A percentile compares a stretch with the other conserved stretches of the same genome.
These are phyloP conservation scores for Epichloe coenophiala DNA, from an alignment of 2,329 filamentous ascomycete species.

Conservation along the genomic window DNA sequence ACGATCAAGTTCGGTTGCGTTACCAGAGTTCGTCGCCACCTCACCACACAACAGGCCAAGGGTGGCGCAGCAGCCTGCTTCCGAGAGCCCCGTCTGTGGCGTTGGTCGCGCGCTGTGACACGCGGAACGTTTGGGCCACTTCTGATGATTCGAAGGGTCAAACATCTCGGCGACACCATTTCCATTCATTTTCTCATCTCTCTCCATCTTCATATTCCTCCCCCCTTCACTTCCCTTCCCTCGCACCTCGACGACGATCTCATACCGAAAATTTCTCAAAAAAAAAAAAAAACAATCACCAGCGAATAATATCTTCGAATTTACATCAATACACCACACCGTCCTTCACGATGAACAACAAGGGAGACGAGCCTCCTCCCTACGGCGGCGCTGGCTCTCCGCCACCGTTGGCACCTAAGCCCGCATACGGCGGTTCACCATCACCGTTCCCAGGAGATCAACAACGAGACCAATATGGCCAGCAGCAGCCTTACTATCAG, in stretches of 20 bases:
- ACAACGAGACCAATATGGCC: slow-evolving; percentile 13
- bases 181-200: background rate
- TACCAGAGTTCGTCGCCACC: background rate
- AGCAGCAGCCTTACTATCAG: slow-evolving; percentile 12
- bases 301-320: background rate
- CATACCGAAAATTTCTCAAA: background rate
- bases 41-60: slow-evolving; percentile 12
- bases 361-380: slow-evolving; percentile 36
- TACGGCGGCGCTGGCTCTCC: slow-evolving; percentile 24
- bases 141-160: background rate
- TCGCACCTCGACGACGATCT: background rate
- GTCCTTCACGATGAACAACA: slow-evolving; percentile 25
- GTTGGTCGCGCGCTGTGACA: slow-evolving; percentile 3
- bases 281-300: background rate
- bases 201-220: background rate
- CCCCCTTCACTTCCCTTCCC: background rate
- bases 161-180: background rate
- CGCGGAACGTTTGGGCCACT: slow-evolving; percentile 5
- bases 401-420: slow-evolving; percentile 22
- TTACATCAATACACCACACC: background rate
- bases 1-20: too few species aligned
- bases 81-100: slow-evolving; percentile 2
- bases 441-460: slow-evolving; percentile 4
- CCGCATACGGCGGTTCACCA: slow-evolving; percentile 27
- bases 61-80: slow-evolving; percentile 19